These are phyloP conservation scores for Amyloporia xantha DNA, from an alignment of 768 basidiomycete genomes.

Conservation along the genomic window DNA sequence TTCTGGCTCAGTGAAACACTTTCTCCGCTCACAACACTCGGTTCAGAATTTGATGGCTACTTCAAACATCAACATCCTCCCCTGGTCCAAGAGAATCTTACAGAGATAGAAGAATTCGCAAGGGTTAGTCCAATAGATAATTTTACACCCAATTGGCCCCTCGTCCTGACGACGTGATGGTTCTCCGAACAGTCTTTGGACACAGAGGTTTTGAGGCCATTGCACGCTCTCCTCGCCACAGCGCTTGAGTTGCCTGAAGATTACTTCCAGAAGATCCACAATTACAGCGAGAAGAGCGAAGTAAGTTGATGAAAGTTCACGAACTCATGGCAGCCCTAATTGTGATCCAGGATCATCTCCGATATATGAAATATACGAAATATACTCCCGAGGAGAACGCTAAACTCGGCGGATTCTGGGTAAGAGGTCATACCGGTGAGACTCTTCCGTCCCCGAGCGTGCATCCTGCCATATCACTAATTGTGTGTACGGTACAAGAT, in stretches of 20 bases:
- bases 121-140: conserved; percentile 16
- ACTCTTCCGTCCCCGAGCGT: too few species aligned
- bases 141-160: not conserved
- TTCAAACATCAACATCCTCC: conserved; percentile 36
- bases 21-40: not conserved
- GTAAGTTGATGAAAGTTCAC: too few species aligned
- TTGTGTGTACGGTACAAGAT: too few species aligned
- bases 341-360: conserved; percentile 40
- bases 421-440: conserved; percentile 36
- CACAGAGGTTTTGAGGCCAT: conserved; percentile 38
- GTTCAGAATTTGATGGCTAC: conserved; percentile 38
- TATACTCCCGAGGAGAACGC: conserved; percentile 35
- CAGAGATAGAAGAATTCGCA: conserved; percentile 41
- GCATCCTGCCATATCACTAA: too few species aligned
- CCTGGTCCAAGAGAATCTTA: conserved; percentile 29
- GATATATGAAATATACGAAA: conserved; percentile 50
- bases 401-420: conserved; percentile 28
- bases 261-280: conserved; percentile 39
- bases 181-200: conserved; percentile 28
- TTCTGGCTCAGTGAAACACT: not conserved
- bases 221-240: conserved; percentile 39
- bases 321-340: not conserved
- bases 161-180: too few species aligned
- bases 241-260: conserved; percentile 47
- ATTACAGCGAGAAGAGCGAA: conserved; percentile 40